Base-by-base conservation (phyloP, 1,284 basidiomycete genomes). In the Pulchroboletus neoregius region DNA sequence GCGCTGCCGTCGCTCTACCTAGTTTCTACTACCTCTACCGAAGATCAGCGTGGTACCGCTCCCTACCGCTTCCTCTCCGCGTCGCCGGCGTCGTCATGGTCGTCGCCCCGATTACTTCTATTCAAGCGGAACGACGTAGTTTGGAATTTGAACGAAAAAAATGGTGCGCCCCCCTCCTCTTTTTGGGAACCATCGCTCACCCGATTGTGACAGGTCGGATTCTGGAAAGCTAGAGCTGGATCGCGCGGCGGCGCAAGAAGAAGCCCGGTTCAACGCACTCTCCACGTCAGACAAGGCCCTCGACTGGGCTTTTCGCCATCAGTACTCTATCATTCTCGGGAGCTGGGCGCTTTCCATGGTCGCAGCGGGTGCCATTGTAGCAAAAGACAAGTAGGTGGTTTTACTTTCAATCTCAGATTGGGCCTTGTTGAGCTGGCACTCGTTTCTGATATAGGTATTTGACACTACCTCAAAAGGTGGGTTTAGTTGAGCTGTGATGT, bases 261-360 rank as follows among this genome's bases (percentile, higher is more conserved):
- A 78, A 46, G 65, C 67, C 20, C 66, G 74, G 49, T 92, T 90
- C 84, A 70, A 77, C 8, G 52, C 63, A 1, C 62, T 95, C 60
- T 70, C 75, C 3, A 64, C 72, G 1, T 61, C 54, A n/a, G 76
- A 89, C 36, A 91, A 89, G 64, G 58, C 79, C 8, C 65, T 71
- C n/a, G 88, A 93, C 58, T 91, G 85, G 79, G 79, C 84, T 1
- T 70, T 69, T 34, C 76, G 87, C 30, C 84, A 93, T 63, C 82
- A 93, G 68, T 95, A 89, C 60, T 79, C 78, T 48, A 71, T 93
- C 53, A 91, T 95, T 40, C 76, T 87, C 20, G 87, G 84, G 28
- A 79, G 83, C 41, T 94, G 92, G 92, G 84, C 84, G 1, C 68
- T 76, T 3, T 86, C 82, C 57, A 78, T 94, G 68, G 81, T 72